Percentiles rank a stretch among this genome's conserved stretches.
These are phyloP conservation scores for Arxiozyma bovina DNA, from an alignment of 1,139 yeast species.

Conservation along the genomic window DNA sequence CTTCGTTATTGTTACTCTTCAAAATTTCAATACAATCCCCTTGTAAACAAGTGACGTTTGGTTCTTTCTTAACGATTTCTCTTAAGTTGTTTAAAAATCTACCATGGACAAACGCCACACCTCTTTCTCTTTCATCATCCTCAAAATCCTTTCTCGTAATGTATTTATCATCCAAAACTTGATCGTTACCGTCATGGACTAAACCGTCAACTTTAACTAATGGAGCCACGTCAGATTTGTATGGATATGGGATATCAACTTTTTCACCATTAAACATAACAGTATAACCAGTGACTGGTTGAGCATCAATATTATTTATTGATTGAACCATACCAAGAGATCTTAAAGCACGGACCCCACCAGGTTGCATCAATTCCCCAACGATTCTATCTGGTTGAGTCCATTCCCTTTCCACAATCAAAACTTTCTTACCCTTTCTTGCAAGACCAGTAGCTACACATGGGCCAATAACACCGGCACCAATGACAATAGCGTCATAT, in stretches of 20 bases:
- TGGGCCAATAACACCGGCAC: slow-evolving; percentile 97
- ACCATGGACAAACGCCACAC: slow-evolving; percentile 90
- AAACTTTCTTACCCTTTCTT: slow-evolving; percentile 66
- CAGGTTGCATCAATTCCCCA: slow-evolving; percentile 95
- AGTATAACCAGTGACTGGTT: slow-evolving; percentile 70
- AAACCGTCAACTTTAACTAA: slow-evolving; percentile 46
- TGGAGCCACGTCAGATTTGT: slow-evolving; percentile 42
- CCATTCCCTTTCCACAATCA: slow-evolving; percentile 82
- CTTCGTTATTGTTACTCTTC: slow-evolving; percentile 44
- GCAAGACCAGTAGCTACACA: slow-evolving; percentile 86
- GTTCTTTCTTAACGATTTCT: slow-evolving; percentile 54
- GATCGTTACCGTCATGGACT: slow-evolving; percentile 48
- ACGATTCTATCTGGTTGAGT: slow-evolving; percentile 89
- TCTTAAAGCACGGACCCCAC: slow-evolving; percentile 73
- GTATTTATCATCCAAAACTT: slow-evolving; percentile 42
- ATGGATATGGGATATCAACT: slow-evolving; percentile 63
- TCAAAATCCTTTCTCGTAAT: slow-evolving; percentile 48
- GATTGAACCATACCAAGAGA: slow-evolving; percentile 77
- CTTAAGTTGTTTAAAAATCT: slow-evolving; percentile 73
- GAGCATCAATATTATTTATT: slow-evolving; percentile 74
- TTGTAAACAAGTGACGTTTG: slow-evolving; percentile 66
- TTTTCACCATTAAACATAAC: slow-evolving; percentile 54
- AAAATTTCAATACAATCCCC: slow-evolving; percentile 69
- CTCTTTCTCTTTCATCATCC: slow-evolving; percentile 53
- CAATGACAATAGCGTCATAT: slow-evolving; percentile 45